A percentile compares a stretch with the other conserved stretches of the same genome.
phyloP scores from a whole-genome alignment of 805 yeast genomes.

The Kodamaea sagamina region DNA sequence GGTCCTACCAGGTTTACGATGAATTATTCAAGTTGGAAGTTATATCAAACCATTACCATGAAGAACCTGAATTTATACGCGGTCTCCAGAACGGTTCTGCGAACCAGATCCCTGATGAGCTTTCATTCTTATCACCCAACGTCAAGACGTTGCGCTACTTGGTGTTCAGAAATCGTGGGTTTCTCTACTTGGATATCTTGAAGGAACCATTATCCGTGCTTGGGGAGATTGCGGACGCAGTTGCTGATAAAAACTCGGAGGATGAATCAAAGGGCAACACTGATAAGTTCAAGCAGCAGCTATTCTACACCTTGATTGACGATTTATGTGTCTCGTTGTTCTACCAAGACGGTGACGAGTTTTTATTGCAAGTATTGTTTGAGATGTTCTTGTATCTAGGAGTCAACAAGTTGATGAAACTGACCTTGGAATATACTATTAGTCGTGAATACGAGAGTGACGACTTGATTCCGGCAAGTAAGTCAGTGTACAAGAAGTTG shows the following conservation, averaged over 20 bases:
- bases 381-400: slow-evolving; percentile 54
- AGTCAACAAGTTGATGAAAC: slow-evolving; percentile 51
- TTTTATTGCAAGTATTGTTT: slow-evolving; percentile 50
- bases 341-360: slow-evolving; percentile 67
- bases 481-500: slow-evolving; percentile 1
- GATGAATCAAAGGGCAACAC: slow-evolving; percentile 14
- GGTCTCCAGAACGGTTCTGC: slow-evolving; percentile 42
- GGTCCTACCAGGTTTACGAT: slow-evolving; percentile 58
- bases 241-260: slow-evolving; percentile 19
- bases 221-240: slow-evolving; percentile 12
- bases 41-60: slow-evolving; percentile 46
- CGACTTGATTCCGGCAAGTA: slow-evolving; percentile 34
- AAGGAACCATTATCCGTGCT: slow-evolving; percentile 15
- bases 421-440: slow-evolving; percentile 59
- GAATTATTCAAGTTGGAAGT: slow-evolving; percentile 70
- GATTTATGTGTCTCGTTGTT: slow-evolving; percentile 66
- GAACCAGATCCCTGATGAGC: slow-evolving; percentile 38
- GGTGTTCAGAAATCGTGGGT: slow-evolving; percentile 79
- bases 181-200: slow-evolving; percentile 55
- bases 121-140: slow-evolving; percentile 60
- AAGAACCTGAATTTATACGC: slow-evolving; percentile 37
- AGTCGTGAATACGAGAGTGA: slow-evolving; percentile 45
- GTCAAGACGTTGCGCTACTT: slow-evolving; percentile 74
- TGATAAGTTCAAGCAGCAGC: slow-evolving; percentile 24
- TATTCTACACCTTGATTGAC: slow-evolving; percentile 49